Conservation (phyloP, 768 basidiomycete species). For the Panaeolus cyanescens region DNA sequence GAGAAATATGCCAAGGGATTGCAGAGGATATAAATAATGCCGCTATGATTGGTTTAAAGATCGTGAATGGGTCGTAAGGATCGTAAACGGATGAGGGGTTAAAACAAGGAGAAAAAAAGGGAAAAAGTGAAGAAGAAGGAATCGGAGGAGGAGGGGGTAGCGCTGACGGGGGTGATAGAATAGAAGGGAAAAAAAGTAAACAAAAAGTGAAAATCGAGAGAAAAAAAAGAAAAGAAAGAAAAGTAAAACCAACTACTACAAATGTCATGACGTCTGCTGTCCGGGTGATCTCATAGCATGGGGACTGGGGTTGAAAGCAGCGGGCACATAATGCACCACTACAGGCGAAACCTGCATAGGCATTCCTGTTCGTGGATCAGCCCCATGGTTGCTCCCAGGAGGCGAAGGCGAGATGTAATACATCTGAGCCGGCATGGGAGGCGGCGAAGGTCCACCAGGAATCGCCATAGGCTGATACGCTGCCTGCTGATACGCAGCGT, state of each 20-base stretch:
- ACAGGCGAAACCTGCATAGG: constrained; percentile 11
- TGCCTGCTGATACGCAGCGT: constrained; percentile 18
- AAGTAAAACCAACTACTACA: background rate
- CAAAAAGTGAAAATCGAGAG: background rate
- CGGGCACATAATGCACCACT: constrained; percentile 10
- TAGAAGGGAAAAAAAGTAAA: background rate
- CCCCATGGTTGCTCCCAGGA: constrained; percentile 21
- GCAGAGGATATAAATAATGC: constrained; percentile 2
- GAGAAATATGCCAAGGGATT: background rate
- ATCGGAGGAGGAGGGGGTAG: background rate
- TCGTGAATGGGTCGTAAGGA: background rate
- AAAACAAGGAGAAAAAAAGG: background rate
- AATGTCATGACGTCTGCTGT: background rate
- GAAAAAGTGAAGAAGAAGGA: background rate
- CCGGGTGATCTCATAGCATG: background rate
- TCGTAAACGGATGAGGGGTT: background rate
- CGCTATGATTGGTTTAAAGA: background rate
- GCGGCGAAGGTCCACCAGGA: constrained; percentile 14
- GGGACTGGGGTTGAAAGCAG: background rate
- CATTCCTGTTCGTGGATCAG: background rate
- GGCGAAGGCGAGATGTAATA: constrained; percentile 24
- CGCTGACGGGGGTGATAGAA: background rate
- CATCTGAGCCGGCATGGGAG: constrained; percentile 5
- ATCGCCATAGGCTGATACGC: constrained; percentile 25
- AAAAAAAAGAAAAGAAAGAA: background rate